phyloP scores from a whole-genome alignment of 2,329 filamentous ascomycete species.

The Trichoderma afroharzianum region DNA sequence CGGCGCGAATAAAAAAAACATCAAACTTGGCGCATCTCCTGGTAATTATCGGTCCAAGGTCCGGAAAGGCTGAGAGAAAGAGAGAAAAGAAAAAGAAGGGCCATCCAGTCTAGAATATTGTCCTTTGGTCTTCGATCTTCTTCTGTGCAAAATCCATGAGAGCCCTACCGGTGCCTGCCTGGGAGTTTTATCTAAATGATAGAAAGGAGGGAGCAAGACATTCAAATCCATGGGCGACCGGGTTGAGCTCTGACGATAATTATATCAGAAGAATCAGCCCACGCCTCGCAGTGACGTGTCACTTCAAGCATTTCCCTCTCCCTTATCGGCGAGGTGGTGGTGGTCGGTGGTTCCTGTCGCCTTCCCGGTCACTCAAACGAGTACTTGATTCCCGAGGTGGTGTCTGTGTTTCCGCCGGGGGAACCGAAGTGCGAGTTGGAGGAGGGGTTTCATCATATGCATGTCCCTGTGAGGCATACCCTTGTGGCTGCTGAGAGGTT shows the following conservation, averaged over 20 bases:
- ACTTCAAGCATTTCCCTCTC: slow-evolving; percentile 7
- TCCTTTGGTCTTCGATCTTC: not conserved
- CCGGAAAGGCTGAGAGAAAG: slow-evolving; percentile 3
- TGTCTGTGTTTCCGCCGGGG: slow-evolving; percentile 39
- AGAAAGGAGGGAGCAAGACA: slow-evolving; percentile 17
- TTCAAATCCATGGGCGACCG: slow-evolving; percentile 27
- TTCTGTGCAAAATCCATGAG: slow-evolving; percentile 8
- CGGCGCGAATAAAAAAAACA: slow-evolving; percentile 2
- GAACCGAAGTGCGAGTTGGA: slow-evolving; percentile 32
- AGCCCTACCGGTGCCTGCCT: slow-evolving; percentile 20
- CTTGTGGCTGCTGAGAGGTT: slow-evolving; percentile 31
- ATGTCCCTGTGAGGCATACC: slow-evolving; percentile 44
- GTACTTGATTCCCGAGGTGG: slow-evolving; percentile 35
- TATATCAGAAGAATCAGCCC: slow-evolving; percentile 30
- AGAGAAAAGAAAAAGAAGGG: not conserved
- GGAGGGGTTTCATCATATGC: slow-evolving; percentile 51
- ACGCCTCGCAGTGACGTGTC: slow-evolving; percentile 23
- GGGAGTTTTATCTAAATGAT: not conserved
- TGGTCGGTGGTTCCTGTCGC: slow-evolving; percentile 40
- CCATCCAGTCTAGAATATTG: slow-evolving; percentile 5
- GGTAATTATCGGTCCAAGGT: slow-evolving; percentile 10
- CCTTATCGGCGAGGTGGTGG: slow-evolving; percentile 36
- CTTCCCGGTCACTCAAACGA: slow-evolving; percentile 42
- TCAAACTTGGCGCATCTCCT: slow-evolving; percentile 14
- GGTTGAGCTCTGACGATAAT: slow-evolving; percentile 27